Percentiles rank a stretch among this genome's conserved stretches.
These are phyloP conservation scores for Beverwykella pulmonaria DNA, from an alignment of 495 filamentous ascomycete genomes.

Conservation along the genomic window DNA sequence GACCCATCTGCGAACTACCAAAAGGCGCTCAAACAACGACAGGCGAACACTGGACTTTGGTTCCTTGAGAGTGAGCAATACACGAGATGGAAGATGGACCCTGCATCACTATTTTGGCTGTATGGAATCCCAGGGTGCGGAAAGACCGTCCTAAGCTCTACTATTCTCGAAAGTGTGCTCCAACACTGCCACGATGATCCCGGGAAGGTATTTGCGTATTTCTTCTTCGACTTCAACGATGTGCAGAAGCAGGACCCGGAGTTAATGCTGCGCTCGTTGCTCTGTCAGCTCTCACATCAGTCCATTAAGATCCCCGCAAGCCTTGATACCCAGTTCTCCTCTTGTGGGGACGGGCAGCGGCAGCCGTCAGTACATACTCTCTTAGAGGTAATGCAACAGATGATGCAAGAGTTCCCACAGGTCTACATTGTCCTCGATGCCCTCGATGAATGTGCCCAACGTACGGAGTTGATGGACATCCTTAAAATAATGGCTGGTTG, in stretches of 20 bases:
- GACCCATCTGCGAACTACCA: conserved; percentile 16
- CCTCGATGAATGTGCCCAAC: conserved; percentile 31
- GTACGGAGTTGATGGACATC: conserved; percentile 17
- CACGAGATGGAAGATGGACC: neutral
- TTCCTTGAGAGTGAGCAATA: conserved; percentile 6
- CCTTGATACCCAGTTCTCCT: conserved; percentile 8
- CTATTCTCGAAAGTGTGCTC: neutral
- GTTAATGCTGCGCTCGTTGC: conserved; percentile 10
- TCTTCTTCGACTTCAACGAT: conserved; percentile 29
- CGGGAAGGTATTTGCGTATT: neutral
- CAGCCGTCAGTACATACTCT: conserved; percentile 26
- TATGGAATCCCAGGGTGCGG: conserved; percentile 10
- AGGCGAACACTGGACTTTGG: conserved; percentile 4
- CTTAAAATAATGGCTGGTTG: conserved; percentile 18
- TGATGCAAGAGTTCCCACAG: conserved; percentile 1
- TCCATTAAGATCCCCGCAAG: conserved; percentile 3
- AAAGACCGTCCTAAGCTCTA: conserved; percentile 12
- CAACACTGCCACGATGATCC: neutral
- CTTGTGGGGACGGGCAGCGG: conserved; percentile 13
- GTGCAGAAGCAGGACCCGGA: conserved; percentile 6
- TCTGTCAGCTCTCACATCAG: conserved; percentile 28
- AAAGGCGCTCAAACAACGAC: neutral
- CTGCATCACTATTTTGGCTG: neutral
- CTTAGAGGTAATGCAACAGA: conserved; percentile 5
- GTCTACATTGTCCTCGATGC: conserved; percentile 37